Percentiles rank a stretch among this genome's conserved stretches.
Evolutionary conservation across 2,329 filamentous ascomycete genomes (phyloP).

Genomic region (Colletotrichum sp.): DNA sequence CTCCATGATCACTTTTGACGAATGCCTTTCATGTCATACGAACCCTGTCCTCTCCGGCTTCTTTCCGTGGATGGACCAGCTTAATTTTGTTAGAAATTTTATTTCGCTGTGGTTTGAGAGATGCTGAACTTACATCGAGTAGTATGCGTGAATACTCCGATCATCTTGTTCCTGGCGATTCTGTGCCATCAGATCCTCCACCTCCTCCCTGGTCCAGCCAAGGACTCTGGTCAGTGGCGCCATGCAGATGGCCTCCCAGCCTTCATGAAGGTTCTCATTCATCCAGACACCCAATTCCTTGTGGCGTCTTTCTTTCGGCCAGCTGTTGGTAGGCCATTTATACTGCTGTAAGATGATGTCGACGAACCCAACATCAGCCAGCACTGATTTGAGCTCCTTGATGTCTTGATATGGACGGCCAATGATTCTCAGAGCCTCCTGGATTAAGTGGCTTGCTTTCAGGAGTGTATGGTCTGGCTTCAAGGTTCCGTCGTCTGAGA

Average conservation of each 20-base stretch:
- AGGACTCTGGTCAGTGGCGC: background rate
- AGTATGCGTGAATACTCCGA: too few species aligned
- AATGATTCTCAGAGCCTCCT: background rate
- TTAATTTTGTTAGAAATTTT: too few species aligned
- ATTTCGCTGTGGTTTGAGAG: too few species aligned
- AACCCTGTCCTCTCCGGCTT: too few species aligned
- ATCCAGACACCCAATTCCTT: background rate
- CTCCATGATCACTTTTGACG: too few species aligned
- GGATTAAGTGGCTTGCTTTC: slow-evolving; percentile 29
- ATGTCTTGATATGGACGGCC: background rate
- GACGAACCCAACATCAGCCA: background rate
- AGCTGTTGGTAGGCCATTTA: background rate
- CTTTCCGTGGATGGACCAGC: too few species aligned
- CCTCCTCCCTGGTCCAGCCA: background rate
- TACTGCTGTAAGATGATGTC: background rate
- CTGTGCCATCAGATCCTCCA: too few species aligned
- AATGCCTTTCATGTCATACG: too few species aligned
- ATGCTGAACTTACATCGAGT: too few species aligned
- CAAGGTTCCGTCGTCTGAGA: slow-evolving; percentile 26
- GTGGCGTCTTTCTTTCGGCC: background rate
- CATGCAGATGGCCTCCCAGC: background rate
- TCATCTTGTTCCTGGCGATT: too few species aligned
- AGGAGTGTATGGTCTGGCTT: slow-evolving; percentile 26
- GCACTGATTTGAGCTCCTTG: background rate
- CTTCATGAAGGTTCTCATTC: background rate